A percentile compares a stretch with the other conserved stretches of the same genome.
Conservation (phyloP, 306 rosid genomes). For the Cicer arietinum region DNA sequence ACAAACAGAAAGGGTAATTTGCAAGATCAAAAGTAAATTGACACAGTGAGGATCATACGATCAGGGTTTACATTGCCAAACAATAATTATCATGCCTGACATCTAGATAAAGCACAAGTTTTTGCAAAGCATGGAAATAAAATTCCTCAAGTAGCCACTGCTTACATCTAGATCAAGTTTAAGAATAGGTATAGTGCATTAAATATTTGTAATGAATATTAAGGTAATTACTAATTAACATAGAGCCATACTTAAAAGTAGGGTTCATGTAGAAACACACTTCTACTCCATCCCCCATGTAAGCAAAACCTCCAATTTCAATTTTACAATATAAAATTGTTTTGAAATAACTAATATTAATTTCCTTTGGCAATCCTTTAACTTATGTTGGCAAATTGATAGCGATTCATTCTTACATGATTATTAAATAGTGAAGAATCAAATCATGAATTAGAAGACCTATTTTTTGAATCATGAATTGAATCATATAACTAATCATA, state of each 20-base stretch:
- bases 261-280: background rate
- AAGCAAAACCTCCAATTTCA: background rate
- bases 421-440: too few relatives aligned
- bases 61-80: background rate
- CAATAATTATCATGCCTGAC: background rate
- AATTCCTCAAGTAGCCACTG: background rate
- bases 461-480: too few relatives aligned
- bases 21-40: background rate
- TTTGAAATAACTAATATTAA: background rate
- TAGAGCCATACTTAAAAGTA: background rate
- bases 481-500: too few relatives aligned
- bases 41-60: conserved; percentile 7
- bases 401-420: background rate
- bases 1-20: background rate
- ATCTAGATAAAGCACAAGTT: background rate
- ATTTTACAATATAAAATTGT: background rate
- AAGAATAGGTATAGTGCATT: background rate
- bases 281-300: background rate
- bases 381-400: background rate
- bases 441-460: too few relatives aligned
- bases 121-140: background rate
- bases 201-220: background rate
- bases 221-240: conserved; percentile 12
- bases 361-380: background rate
- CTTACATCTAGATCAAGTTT: background rate